These are phyloP conservation scores for Solanum paucissectum DNA, from an alignment of 257 asterid genomes.

Conservation along the genomic window DNA sequence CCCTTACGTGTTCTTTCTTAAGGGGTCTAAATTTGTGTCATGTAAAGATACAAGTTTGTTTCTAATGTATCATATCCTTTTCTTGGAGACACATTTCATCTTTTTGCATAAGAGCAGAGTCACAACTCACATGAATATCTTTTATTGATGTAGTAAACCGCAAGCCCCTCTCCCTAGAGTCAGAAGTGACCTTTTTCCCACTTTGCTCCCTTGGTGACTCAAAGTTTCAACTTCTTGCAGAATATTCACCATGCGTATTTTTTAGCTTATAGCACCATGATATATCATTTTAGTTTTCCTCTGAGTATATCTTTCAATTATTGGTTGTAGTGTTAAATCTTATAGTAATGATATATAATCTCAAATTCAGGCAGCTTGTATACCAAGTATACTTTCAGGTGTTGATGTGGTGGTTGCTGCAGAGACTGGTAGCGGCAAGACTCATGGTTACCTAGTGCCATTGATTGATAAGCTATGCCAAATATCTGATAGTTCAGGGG, in stretches of 20 bases:
- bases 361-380: conserved; percentile 62
- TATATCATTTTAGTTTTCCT: neutral
- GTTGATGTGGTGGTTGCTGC: conserved; percentile 90
- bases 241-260: neutral
- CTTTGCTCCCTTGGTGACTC: neutral
- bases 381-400: conserved; percentile 74
- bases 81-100: neutral
- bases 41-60: neutral
- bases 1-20: neutral
- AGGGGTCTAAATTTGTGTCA: neutral
- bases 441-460: conserved; percentile 90
- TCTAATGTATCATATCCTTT: neutral
- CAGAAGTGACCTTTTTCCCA: neutral
- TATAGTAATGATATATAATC: conserved; percentile 12
- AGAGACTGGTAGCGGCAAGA: conserved; percentile 97
- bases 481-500: conserved; percentile 20
- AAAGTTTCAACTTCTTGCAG: neutral
- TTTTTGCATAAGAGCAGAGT: neutral
- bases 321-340: neutral
- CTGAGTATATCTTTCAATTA: neutral
- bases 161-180: neutral
- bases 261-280: neutral
- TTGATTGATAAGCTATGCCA: conserved; percentile 55
- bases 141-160: neutral
- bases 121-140: neutral